phyloP scores from a whole-genome alignment of 2,329 filamentous ascomycete genomes.

The Grosmannia serpens region DNA sequence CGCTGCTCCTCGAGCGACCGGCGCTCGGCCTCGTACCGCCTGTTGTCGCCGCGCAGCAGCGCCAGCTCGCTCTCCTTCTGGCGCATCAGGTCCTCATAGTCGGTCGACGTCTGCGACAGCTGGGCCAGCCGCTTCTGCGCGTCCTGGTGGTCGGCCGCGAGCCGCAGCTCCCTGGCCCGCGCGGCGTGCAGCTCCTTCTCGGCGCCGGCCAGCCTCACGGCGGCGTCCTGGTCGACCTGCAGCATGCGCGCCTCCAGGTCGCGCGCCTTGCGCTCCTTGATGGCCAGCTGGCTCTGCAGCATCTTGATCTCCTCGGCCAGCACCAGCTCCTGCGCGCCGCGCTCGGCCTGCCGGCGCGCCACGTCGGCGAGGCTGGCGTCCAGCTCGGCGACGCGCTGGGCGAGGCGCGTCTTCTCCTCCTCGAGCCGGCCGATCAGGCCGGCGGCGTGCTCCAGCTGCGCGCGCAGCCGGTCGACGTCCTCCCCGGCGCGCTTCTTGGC shows the following conservation, averaged over 20 bases:
- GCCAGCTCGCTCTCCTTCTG: constrained; percentile 90
- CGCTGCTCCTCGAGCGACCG: constrained; percentile 70
- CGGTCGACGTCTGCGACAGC: constrained; percentile 81
- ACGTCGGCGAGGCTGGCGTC: constrained; percentile 62
- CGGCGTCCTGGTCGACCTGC: constrained; percentile 77
- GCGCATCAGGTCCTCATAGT: constrained; percentile 87
- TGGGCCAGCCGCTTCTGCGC: constrained; percentile 78
- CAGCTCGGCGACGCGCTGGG: constrained; percentile 54
- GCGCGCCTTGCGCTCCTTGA: constrained; percentile 82
- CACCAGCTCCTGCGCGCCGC: constrained; percentile 63
- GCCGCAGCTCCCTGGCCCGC: constrained; percentile 63
- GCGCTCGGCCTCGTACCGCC: constrained; percentile 71
- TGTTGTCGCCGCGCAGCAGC: constrained; percentile 73
- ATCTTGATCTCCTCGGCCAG: constrained; percentile 79
- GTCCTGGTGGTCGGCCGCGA: constrained; percentile 68
- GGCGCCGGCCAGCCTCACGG: constrained; percentile 67
- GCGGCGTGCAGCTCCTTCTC: constrained; percentile 69
- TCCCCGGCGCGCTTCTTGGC: constrained; percentile 84
- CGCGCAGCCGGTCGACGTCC: constrained; percentile 65
- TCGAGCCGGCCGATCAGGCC: constrained; percentile 78
- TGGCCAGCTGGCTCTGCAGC: constrained; percentile 75
- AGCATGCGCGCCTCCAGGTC: constrained; percentile 79
- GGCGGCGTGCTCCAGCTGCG: constrained; percentile 84
- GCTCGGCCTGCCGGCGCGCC: constrained; percentile 57
- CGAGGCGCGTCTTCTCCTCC: constrained; percentile 68